These are phyloP conservation scores for Arthrobotrys iridis DNA, from an alignment of 2,329 filamentous ascomycete genomes.

Conservation along the genomic window DNA sequence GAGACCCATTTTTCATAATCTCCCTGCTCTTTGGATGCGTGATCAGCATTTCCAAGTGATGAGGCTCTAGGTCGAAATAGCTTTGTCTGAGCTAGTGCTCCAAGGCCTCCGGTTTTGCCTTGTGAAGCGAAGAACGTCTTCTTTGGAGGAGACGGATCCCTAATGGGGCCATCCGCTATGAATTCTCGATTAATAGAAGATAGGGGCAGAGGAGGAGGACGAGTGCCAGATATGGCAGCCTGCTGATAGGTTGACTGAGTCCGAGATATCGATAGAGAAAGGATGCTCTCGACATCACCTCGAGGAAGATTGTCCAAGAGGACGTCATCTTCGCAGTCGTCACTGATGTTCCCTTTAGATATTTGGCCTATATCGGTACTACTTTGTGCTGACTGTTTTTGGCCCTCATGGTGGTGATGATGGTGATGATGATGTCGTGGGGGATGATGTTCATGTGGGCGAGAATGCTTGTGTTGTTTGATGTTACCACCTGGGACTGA, in stretches of 20 bases:
- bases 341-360: conserved; percentile 17
- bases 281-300: conserved; percentile 55
- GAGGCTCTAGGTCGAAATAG: conserved; percentile 39
- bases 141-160: conserved; percentile 29
- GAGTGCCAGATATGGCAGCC: conserved; percentile 8
- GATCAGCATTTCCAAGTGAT: conserved; percentile 37
- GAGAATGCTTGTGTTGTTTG: conserved; percentile 5
- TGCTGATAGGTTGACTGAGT: conserved; percentile 53
- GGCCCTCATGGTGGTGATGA: conserved; percentile 16
- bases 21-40: conserved; percentile 26
- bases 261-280: conserved; percentile 57
- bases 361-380: neutral
- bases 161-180: neutral
- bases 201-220: neutral
- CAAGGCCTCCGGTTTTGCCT: conserved; percentile 26
- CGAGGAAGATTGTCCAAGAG: conserved; percentile 26
- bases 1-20: conserved; percentile 46
- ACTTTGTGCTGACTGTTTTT: neutral
- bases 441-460: conserved; percentile 13
- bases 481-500: conserved; percentile 3
- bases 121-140: conserved; percentile 36
- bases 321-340: conserved; percentile 35
- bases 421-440: conserved; percentile 14
- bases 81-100: conserved; percentile 33
- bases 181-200: neutral